Conservation (phyloP, 345 rosid species). For the Iberis pinnata region DNA sequence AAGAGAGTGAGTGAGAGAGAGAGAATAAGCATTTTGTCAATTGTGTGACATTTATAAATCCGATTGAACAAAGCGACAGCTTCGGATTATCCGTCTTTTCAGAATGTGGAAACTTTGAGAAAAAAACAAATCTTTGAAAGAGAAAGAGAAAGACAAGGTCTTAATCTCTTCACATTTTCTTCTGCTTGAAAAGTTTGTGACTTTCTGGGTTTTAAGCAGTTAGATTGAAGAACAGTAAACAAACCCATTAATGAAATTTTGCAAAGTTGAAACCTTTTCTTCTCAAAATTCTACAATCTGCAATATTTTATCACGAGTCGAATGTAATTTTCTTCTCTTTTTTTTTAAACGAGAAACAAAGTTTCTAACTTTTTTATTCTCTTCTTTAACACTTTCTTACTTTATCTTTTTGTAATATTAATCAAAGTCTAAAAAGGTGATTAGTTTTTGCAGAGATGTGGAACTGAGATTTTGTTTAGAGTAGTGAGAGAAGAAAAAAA, state of each 20-base stretch:
- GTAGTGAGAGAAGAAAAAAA: constrained; percentile 23
- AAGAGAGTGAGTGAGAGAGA: not conserved
- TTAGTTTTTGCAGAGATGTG: constrained; percentile 15
- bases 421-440: not conserved
- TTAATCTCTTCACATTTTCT: constrained; percentile 3
- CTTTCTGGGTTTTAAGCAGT: no score
- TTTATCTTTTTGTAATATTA: constrained; percentile 2
- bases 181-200: no score
- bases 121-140: not conserved
- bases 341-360: no score
- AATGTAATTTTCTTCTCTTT: no score
- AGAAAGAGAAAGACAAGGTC: constrained; percentile 8
- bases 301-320: no score
- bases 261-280: no score
- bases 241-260: no score
- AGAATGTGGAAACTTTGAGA: constrained; percentile 27
- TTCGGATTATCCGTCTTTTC: constrained; percentile 45
- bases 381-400: constrained; percentile 16
- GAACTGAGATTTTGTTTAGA: constrained; percentile 10
- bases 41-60: constrained; percentile 33
- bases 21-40: constrained; percentile 24
- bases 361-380: not conserved
- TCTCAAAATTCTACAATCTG: no score
- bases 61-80: constrained; percentile 32
- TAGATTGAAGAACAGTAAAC: no score